Evolutionary conservation across 805 yeast species (phyloP).

Genomic region (Nakazawaea populi): DNA sequence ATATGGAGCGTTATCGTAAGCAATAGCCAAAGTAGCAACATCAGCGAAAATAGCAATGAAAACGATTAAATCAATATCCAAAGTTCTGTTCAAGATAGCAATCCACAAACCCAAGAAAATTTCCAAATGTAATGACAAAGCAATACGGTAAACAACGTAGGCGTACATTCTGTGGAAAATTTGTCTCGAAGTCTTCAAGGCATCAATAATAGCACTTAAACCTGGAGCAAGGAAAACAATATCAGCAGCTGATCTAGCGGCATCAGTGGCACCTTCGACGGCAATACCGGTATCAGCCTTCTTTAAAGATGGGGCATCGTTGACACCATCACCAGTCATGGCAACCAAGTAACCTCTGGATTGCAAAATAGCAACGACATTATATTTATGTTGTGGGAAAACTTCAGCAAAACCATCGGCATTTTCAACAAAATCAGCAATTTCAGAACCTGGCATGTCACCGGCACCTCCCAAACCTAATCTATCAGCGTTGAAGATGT

Average conservation of each 20-base stretch:
- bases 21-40: conserved; percentile 95
- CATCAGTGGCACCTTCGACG: conserved; percentile 96
- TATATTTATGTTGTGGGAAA: conserved; percentile 97
- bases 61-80: conserved; percentile 87
- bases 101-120: conserved; percentile 94
- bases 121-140: conserved; percentile 91
- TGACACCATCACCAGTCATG: conserved; percentile 99
- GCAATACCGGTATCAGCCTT: conserved; percentile 97
- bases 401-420: conserved; percentile 99
- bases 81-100: conserved; percentile 82
- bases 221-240: conserved; percentile 94
- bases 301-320: conserved; percentile 96
- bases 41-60: conserved; percentile 97
- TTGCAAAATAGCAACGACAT: conserved; percentile 92
- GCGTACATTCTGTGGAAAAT: conserved; percentile 99
- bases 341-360: conserved; percentile 96
- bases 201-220: conserved; percentile 91
- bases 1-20: conserved; percentile 95
- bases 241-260: conserved; percentile 96
- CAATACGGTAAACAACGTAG: conserved; percentile 96
- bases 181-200: conserved; percentile 91
- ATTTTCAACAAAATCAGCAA: conserved; percentile 95
- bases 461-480: conserved; percentile 91
- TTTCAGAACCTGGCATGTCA: conserved; percentile 95
- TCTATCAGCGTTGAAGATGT: conserved; percentile 95